A percentile compares a stretch with the other conserved stretches of the same genome.
These are phyloP conservation scores for Cucurbita argyrosperma DNA, from an alignment of 306 rosid genomes.

Conservation along the genomic window DNA sequence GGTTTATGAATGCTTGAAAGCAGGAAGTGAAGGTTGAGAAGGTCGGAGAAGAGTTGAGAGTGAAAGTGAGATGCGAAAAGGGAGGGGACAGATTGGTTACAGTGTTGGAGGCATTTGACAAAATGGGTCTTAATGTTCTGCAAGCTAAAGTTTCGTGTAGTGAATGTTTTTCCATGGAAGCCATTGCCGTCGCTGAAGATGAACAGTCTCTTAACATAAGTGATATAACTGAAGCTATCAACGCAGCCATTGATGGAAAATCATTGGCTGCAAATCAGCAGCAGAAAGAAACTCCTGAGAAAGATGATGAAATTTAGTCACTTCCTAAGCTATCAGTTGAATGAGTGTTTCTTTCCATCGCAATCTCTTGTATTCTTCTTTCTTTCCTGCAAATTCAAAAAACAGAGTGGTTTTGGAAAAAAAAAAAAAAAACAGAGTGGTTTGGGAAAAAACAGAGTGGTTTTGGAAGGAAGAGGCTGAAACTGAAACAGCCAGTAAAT, in stretches of 20 bases:
- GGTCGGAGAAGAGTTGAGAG: slow-evolving; percentile 28
- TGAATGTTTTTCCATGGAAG: slow-evolving; percentile 46
- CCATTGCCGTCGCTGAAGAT: slow-evolving; percentile 40
- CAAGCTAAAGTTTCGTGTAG: slow-evolving; percentile 65
- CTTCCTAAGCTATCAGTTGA: not conserved
- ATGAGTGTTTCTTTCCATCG: not conserved
- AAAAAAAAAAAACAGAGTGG: no score
- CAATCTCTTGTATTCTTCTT: not conserved
- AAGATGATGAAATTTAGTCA: not conserved
- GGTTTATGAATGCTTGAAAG: not conserved
- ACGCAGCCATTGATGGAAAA: slow-evolving; percentile 22
- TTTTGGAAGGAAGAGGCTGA: not conserved
- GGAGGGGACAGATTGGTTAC: slow-evolving; percentile 48
- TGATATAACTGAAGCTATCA: slow-evolving; percentile 28
- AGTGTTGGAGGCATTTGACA: slow-evolving; percentile 48
- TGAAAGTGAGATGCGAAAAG: slow-evolving; percentile 46
- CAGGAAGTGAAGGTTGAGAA: slow-evolving; percentile 78
- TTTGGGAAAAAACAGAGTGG: not conserved
- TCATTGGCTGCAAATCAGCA: not conserved
- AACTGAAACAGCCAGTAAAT: not conserved
- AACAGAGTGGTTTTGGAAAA: not conserved
- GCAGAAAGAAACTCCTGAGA: not conserved
- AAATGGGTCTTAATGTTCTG: slow-evolving; percentile 41
- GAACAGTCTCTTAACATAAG: slow-evolving; percentile 18
- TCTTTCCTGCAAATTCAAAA: not conserved